Conservation (phyloP, 176 grass and related monocot genomes). For the Aegilops longissima region DNA sequence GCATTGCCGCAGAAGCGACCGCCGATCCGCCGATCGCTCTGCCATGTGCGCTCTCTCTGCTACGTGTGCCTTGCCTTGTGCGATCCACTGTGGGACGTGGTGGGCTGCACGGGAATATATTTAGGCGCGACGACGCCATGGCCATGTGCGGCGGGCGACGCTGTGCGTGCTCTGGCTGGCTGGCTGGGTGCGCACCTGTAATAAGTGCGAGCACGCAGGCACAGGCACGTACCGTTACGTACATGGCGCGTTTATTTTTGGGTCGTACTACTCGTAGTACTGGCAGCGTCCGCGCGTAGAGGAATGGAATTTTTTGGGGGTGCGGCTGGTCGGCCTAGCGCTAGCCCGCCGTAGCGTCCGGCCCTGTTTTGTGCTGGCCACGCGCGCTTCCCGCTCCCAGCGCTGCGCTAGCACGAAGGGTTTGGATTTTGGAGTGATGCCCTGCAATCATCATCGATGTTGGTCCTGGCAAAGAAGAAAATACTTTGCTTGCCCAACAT, state of each 20-base stretch:
- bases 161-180: background rate
- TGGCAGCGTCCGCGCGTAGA: background rate
- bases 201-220: slow-evolving; percentile 7
- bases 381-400: background rate
- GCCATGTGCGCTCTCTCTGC: slow-evolving; percentile 27
- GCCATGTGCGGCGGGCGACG: slow-evolving; percentile 7
- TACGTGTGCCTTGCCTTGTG: slow-evolving; percentile 20
- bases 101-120: slow-evolving; percentile 26
- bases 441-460: no score
- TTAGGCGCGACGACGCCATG: slow-evolving; percentile 4
- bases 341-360: background rate
- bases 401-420: background rate
- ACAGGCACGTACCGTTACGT: background rate
- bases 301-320: slow-evolving; percentile 6
- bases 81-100: background rate
- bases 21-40: background rate
- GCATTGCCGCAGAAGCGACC: background rate
- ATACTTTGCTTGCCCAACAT: background rate
- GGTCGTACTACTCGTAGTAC: background rate
- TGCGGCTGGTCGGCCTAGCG: background rate
- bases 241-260: slow-evolving; percentile 23
- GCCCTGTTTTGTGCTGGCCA: slow-evolving; percentile 3
- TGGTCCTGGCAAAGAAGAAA: background rate
- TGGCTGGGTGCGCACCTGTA: background rate
- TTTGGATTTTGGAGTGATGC: no score